Evolutionary conservation across 2,329 filamentous ascomycete species (phyloP).

Genomic region (Penicillium sp.): DNA sequence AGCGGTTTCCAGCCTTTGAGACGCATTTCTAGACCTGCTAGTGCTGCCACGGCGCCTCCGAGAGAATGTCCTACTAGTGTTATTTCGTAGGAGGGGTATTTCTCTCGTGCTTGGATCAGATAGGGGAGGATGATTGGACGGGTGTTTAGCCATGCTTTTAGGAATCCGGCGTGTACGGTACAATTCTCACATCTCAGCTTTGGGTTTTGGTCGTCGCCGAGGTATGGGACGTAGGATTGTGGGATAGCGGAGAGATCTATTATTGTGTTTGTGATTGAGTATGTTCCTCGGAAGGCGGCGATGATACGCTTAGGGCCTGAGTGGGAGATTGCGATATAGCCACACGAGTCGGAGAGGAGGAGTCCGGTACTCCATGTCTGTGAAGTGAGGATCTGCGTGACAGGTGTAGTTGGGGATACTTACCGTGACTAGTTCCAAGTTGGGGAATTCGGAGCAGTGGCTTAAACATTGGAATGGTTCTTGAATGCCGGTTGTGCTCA

Average conservation of each 20-base stretch:
- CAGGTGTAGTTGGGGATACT: slow-evolving; percentile 5
- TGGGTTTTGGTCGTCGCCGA: slow-evolving; percentile 44
- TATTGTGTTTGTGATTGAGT: slow-evolving; percentile 87
- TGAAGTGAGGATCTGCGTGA: background rate
- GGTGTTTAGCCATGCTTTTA: slow-evolving; percentile 75
- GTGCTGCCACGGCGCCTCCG: slow-evolving; percentile 82
- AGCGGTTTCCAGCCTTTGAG: slow-evolving; percentile 69
- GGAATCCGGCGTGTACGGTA: slow-evolving; percentile 87
- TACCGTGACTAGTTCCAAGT: slow-evolving; percentile 68
- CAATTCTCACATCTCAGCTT: slow-evolving; percentile 67
- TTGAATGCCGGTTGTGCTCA: slow-evolving; percentile 74
- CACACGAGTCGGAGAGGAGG: slow-evolving; percentile 83
- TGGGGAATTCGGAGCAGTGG: slow-evolving; percentile 76
- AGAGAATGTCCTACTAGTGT: slow-evolving; percentile 86
- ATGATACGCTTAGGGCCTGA: slow-evolving; percentile 60
- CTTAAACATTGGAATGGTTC: slow-evolving; percentile 81
- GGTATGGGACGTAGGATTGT: slow-evolving; percentile 87
- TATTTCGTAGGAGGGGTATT: slow-evolving; percentile 67
- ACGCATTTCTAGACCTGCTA: slow-evolving; percentile 78
- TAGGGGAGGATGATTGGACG: slow-evolving; percentile 64
- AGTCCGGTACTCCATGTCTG: slow-evolving; percentile 85
- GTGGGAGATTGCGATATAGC: slow-evolving; percentile 88
- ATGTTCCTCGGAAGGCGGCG: slow-evolving; percentile 88
- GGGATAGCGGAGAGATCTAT: slow-evolving; percentile 84
- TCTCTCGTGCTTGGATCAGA: slow-evolving; percentile 55